Percentiles rank a stretch among this genome's conserved stretches.
Conservation (phyloP, 805 yeast species). For the Yamadazyma insecticola region DNA sequence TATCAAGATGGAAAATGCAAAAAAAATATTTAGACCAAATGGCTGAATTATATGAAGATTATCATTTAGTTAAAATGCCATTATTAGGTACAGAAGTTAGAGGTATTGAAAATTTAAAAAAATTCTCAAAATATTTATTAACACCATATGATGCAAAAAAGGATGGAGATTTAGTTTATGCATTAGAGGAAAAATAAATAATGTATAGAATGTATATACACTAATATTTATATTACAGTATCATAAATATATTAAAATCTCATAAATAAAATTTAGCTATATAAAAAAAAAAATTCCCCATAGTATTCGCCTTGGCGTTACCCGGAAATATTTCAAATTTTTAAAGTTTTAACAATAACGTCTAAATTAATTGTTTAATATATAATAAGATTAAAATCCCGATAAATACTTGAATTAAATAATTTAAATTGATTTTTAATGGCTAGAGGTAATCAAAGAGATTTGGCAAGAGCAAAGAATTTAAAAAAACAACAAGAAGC, state of each 20-base stretch:
- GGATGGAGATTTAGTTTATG: conserved; percentile 51
- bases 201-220: too few species aligned
- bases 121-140: conserved; percentile 77
- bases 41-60: conserved; percentile 94
- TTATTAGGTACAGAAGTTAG: conserved; percentile 92
- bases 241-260: too few species aligned
- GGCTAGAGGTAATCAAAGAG: conserved; percentile 98
- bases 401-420: too few species aligned
- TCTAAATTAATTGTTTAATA: too few species aligned
- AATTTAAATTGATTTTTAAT: too few species aligned
- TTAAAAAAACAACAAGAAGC: conserved; percentile 69
- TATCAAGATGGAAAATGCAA: conserved; percentile 93
- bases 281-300: too few species aligned
- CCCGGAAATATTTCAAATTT: too few species aligned
- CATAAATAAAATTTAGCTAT: too few species aligned
- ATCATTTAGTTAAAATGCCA: conserved; percentile 94
- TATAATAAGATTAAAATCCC: too few species aligned
- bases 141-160: conserved; percentile 69
- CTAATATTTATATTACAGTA: too few species aligned
- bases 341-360: too few species aligned
- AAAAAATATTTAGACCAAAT: conserved; percentile 91
- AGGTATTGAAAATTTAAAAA: conserved; percentile 79
- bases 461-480: conserved; percentile 85
- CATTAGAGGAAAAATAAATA: conserved; percentile 44
- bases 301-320: too few species aligned